Percentiles rank a stretch among this genome's conserved stretches.
These are phyloP conservation scores for Hydnum rufescens DNA, from an alignment of 768 basidiomycete genomes.

Conservation along the genomic window DNA sequence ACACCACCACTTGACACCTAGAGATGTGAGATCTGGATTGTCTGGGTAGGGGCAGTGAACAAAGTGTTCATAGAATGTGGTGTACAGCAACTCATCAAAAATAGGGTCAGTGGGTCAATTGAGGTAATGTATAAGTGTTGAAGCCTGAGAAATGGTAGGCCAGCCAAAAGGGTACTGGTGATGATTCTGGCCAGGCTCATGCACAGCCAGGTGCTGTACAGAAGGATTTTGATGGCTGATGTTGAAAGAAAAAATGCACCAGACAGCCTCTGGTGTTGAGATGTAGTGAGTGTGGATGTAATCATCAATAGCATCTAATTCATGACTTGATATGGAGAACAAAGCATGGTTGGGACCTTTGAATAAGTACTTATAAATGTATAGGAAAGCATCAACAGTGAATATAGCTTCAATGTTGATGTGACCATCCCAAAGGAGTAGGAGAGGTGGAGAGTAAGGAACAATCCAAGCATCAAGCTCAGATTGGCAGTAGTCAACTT, in stretches of 20 bases:
- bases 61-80: slow-evolving; percentile 1
- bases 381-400: slow-evolving; percentile 5
- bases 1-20: not conserved
- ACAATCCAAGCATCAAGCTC: slow-evolving; percentile 4
- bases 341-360: slow-evolving; percentile 7
- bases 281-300: slow-evolving; percentile 7
- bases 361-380: slow-evolving; percentile 12
- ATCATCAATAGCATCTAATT: slow-evolving; percentile 6
- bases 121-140: slow-evolving; percentile 4
- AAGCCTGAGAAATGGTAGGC: not conserved
- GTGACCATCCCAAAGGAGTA: slow-evolving; percentile 8
- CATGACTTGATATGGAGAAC: not conserved
- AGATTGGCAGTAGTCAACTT: slow-evolving; percentile 8
- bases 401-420: slow-evolving; percentile 8
- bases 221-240: slow-evolving; percentile 3
- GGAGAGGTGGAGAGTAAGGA: slow-evolving; percentile 1
- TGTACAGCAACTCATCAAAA: slow-evolving; percentile 1
- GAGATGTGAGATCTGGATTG: not conserved
- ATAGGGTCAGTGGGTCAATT: not conserved
- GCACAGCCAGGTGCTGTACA: slow-evolving; percentile 5
- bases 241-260: slow-evolving; percentile 7
- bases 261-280: slow-evolving; percentile 7
- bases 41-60: not conserved
- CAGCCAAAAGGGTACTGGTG: not conserved
- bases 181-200: not conserved